Percentiles rank a stretch among this genome's conserved stretches.
Evolutionary conservation across 371 early-diverging fungal species (phyloP).

Genomic region (Mortierella polycephala): DNA sequence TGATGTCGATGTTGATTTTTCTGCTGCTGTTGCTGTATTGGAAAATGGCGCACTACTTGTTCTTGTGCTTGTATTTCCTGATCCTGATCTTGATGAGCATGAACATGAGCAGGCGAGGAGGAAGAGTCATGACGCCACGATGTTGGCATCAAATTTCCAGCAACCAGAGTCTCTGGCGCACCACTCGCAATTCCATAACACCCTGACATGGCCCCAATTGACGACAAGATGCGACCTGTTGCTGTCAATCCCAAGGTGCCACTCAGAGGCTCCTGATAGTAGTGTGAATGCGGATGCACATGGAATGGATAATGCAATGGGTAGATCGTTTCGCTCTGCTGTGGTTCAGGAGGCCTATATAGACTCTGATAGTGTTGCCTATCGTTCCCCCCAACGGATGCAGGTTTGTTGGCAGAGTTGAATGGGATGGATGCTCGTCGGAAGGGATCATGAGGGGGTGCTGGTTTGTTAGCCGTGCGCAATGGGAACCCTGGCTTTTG

Average conservation of each 20-base stretch:
- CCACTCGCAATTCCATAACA: slow-evolving; percentile 33
- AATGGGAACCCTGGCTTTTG: slow-evolving; percentile 19
- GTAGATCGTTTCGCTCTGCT: not conserved
- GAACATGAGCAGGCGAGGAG: too few relatives aligned
- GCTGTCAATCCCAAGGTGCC: slow-evolving; percentile 15
- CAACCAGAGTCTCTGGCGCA: not conserved
- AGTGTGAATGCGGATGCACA: not conserved
- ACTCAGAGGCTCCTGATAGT: not conserved
- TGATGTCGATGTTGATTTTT: not conserved
- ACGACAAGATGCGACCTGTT: slow-evolving; percentile 32
- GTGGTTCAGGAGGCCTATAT: slow-evolving; percentile 31
- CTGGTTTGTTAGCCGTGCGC: slow-evolving; percentile 41
- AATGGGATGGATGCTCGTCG: slow-evolving; percentile 22
- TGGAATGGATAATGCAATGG: not conserved
- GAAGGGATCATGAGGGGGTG: slow-evolving; percentile 48
- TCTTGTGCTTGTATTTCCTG: too few relatives aligned
- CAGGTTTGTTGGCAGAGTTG: slow-evolving; percentile 1
- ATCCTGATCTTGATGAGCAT: too few relatives aligned
- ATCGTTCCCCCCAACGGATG: not conserved
- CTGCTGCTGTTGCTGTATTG: not conserved
- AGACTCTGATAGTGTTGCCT: slow-evolving; percentile 18
- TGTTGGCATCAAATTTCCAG: not conserved
- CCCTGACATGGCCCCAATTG: slow-evolving; percentile 33
- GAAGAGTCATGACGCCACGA: too few relatives aligned
- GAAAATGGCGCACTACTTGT: not conserved